Evolutionary conservation across 148 eudicot species (phyloP), one percentile per base, ranked within the genome.

Genomic region (Vaccinium vitisidaea): DNA sequence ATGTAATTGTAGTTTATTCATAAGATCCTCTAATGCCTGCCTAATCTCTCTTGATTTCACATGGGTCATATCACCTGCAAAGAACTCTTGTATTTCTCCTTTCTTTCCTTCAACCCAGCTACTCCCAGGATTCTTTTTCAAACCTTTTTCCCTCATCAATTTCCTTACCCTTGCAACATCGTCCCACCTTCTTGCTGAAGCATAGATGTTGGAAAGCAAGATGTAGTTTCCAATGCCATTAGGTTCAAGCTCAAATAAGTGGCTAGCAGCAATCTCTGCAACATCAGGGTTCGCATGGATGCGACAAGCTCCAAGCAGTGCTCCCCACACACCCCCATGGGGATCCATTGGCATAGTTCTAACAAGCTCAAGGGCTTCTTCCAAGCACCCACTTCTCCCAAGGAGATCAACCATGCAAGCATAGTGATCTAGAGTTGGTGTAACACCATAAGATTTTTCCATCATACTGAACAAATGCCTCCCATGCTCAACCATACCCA

Each of bases 401-500:
- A 93, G 90, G 83, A 93, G 92, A 81, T 93, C 95, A 78, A 89
- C 91, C 90, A 91, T 91, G 80, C 95, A 93, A 50, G 93, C 84
- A 85, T 89, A 93, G 82, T 86, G 94, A 76, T 89, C 93, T n/a
- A 78, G 84, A 46, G 85, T 77, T 75, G 90, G 93, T 77, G 48
- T 46, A 54, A 93, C 88, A 59, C 92, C 88, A 82, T 88, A 90
- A 9, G 46, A 50, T 85, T 88, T 87, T 54, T 86, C 91, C 95
- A 91, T 93, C 49, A 0, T 76, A 55, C 77, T 27, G 69, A 93
- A 93, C 10, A 90, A 84, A 9, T 75, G 81, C 25, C 85, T 85
- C 16, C 94, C 95, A 78, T 91, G 86, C 59, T 91, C 88, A 61
- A 93, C 92, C 90, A 89, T 89, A 50, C 95, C 95, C 5, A 87